phyloP scores from a whole-genome alignment of 2,329 filamentous ascomycete genomes.

The Exophiala lecanii-corni region DNA sequence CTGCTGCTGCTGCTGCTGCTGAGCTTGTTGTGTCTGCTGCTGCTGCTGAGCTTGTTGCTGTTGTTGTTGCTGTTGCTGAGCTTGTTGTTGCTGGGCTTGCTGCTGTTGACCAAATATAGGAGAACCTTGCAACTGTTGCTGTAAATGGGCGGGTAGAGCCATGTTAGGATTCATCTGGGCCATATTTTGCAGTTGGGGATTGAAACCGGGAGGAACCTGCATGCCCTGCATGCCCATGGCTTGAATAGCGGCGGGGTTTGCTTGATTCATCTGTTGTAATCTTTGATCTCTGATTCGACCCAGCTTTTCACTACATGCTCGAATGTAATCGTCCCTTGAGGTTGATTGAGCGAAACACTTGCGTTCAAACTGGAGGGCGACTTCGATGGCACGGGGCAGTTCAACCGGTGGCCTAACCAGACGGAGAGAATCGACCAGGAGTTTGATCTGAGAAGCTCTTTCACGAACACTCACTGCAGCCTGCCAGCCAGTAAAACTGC shows the following conservation, averaged over 20 bases:
- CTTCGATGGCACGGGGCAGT: conserved; percentile 35
- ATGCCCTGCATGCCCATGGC: conserved; percentile 29
- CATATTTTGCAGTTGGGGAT: conserved; percentile 30
- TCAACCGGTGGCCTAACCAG: conserved; percentile 41
- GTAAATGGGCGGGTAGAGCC: conserved; percentile 46
- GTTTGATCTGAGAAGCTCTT: conserved; percentile 39
- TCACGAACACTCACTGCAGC: conserved; percentile 37
- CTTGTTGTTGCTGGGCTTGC: conserved; percentile 10
- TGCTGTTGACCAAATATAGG: conserved; percentile 39
- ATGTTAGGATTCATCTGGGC: conserved; percentile 34
- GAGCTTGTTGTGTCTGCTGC: conserved; percentile 29
- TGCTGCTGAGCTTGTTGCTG: conserved; percentile 7
- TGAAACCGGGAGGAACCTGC: conserved; percentile 35
- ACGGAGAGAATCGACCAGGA: conserved; percentile 45
- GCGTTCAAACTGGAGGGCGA: conserved; percentile 42
- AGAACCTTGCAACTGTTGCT: conserved; percentile 48
- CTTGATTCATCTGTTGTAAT: conserved; percentile 34
- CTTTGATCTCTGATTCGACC: conserved; percentile 42
- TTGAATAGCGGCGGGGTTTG: conserved; percentile 29
- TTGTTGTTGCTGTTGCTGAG: background rate
- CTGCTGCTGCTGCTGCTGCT: conserved; percentile 29
- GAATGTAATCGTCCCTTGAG: conserved; percentile 39
- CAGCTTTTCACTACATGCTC: conserved; percentile 41
- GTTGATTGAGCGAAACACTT: conserved; percentile 38
- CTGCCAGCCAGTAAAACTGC: conserved; percentile 43